Base-by-base conservation (phyloP, 169 alveolate species). In the Eimeria falciformis region DNA sequence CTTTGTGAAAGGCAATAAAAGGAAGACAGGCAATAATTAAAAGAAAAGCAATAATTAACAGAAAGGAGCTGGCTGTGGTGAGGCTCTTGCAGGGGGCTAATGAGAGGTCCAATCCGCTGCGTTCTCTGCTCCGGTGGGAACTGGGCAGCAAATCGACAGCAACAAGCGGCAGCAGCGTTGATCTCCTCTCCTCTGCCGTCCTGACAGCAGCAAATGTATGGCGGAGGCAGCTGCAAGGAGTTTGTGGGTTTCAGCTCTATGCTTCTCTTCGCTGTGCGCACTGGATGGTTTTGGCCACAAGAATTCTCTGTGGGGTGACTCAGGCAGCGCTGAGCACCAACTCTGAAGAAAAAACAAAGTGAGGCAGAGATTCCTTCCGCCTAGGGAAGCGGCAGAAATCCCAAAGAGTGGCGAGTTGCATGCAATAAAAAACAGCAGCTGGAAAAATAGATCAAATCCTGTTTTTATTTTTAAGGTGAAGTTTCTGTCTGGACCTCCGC, bases 191-290 rank as follows among this genome's bases (percentile, higher is more conserved):
- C 23, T 46, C 62, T 73, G 84, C 40, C 14, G n/a, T 73, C n/a
- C 84, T n/a, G 37, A 56, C 62, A 18, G 84, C 84, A 17, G 84
- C 84, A 12, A 53, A 53, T 23, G 40, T 14, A 18, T 73, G 84
- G 84, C 43, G 84, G 43, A 2, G 17, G 6, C 84, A 73, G 37
- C 84, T 73, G 84, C 84, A 73, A 21, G 37, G n/a, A 40, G 84
- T 56, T 40, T 73, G 84, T 56, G 84, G 84, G 5, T 73, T 73
- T 45, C 40, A 45, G 65, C 40, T 73, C 43, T 73, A 73, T 23
- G 84, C 62, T 46, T 53, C 84, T 12, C 47, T 73, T 27, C 23
- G 0, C 3, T 18, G 62, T 33, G 29, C 55, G 1, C 33, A 3
- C 9, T 73, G 84, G 84, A 5, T 18, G 25, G 23, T 68, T 0